Evolutionary conservation across 768 basidiomycete species (phyloP).

Genomic region (Russula earlei): DNA sequence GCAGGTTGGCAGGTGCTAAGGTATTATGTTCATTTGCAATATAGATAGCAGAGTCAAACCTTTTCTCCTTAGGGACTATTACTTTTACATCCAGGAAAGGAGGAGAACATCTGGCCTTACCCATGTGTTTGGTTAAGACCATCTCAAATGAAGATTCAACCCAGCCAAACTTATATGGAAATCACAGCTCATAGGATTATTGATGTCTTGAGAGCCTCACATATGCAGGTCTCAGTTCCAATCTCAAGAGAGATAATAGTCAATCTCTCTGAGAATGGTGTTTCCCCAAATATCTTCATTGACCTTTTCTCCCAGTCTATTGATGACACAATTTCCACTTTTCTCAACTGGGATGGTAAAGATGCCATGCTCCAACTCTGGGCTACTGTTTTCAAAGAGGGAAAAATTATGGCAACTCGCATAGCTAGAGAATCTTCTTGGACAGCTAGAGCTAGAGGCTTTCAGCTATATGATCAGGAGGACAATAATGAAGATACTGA

Average conservation of each 20-base stretch:
- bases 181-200: slow-evolving; percentile 40
- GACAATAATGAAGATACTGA: slow-evolving; percentile 21
- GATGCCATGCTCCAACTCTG: slow-evolving; percentile 22
- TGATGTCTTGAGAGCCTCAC: slow-evolving; percentile 46
- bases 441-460: slow-evolving; percentile 25
- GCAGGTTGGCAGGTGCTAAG: slow-evolving; percentile 26
- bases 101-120: slow-evolving; percentile 3
- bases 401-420: slow-evolving; percentile 22
- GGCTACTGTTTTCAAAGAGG: slow-evolving; percentile 20
- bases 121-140: slow-evolving; percentile 25
- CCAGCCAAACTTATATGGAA: slow-evolving; percentile 24
- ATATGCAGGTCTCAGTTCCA: slow-evolving; percentile 35
- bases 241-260: slow-evolving; percentile 52
- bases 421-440: slow-evolving; percentile 21
- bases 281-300: slow-evolving; percentile 35
- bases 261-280: slow-evolving; percentile 57
- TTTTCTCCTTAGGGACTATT: slow-evolving; percentile 24
- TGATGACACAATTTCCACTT: slow-evolving; percentile 21
- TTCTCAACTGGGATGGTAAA: slow-evolving; percentile 21
- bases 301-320: slow-evolving; percentile 22
- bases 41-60: background rate
- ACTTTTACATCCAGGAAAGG: slow-evolving; percentile 22
- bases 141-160: slow-evolving; percentile 30
- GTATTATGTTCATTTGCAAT: slow-evolving; percentile 10
- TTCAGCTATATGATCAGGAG: slow-evolving; percentile 18